Conservation (phyloP, 1,139 yeast genomes). For the Scheffersomyces segobiensis region DNA sequence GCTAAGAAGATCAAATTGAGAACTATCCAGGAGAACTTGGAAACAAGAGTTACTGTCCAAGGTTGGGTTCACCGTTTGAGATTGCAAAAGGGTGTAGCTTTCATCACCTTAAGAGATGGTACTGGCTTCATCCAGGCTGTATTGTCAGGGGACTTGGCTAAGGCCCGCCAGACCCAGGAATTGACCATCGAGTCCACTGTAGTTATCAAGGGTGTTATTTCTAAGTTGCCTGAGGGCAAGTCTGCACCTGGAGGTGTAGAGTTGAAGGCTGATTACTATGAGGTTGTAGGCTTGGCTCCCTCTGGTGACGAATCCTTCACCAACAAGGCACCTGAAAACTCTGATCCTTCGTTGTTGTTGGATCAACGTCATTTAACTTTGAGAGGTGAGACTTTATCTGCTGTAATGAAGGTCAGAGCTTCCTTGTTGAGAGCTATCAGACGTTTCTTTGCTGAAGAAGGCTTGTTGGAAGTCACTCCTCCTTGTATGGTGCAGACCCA, state of each 20-base stretch:
- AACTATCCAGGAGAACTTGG: conserved; percentile 51
- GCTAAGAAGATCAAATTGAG: conserved; percentile 71
- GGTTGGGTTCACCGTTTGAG: conserved; percentile 99
- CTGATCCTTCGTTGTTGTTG: conserved; percentile 88
- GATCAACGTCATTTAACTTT: conserved; percentile 94
- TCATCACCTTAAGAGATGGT: conserved; percentile 93
- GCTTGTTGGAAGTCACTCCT: conserved; percentile 88
- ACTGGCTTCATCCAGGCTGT: conserved; percentile 88
- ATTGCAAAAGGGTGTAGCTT: conserved; percentile 87
- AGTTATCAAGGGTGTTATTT: conserved; percentile 73
- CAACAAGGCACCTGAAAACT: conserved; percentile 89
- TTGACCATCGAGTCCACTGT: conserved; percentile 89
- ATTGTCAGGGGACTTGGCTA: conserved; percentile 86
- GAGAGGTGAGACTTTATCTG: conserved; percentile 91
- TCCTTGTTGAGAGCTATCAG: conserved; percentile 72
- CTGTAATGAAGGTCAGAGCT: conserved; percentile 97
- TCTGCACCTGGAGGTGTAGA: conserved; percentile 98
- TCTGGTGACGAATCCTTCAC: conserved; percentile 94
- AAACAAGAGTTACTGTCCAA: conserved; percentile 67
- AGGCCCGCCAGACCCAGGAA: conserved; percentile 80
- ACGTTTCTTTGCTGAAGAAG: conserved; percentile 73
- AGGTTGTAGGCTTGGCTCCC: conserved; percentile 90
- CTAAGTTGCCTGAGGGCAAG: conserved; percentile 91
- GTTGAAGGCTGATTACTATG: conserved; percentile 84
- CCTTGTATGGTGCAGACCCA: conserved; percentile 99